Evolutionary conservation across 164 flowering plant genomes (phyloP), one percentile per base, ranked within the genome.

Genomic region (Nymphaea thermarum): DNA sequence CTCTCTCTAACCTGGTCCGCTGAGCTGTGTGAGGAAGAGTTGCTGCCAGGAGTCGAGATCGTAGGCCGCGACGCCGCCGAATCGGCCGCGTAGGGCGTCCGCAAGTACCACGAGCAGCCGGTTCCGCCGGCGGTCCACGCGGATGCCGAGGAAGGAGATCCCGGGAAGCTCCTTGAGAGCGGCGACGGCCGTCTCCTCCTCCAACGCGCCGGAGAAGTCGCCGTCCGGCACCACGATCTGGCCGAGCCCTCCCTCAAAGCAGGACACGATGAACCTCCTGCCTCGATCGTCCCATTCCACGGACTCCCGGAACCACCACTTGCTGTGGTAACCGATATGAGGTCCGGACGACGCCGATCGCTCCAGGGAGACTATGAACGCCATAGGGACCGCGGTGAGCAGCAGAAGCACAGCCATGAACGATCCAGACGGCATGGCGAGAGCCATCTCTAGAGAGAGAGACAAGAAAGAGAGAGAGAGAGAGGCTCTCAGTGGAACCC

Each of bases 231-330:
- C 84, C 44, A 61, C 36, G 15, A 93, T 67, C 78, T 78, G 80
- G 10, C 82, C 92, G 47, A 93, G 43, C 42, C 97, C 94, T 62
- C 89, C 92, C 25, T 81, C 90, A 43, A 91, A 25, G 76, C 72
- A 80, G 14, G 92, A 81, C 68, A 87, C 89, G 67, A 93, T 65
- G 84, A 93, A 93, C 3, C 97, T 85, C 16, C 77, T 74, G 80
- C 77, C 66, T 69, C 16, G 70, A n/a, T 73, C 77, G 81, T 93
- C 98, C 96, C 97, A 90, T 77, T 83, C 86, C 76, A 77, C 72
- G 79, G 83, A 81, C 77, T 93, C 98, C 15, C 96, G 74, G 63
- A 89, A 44, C 88, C 81, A 89, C 16, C 96, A 89, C 66, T 67
- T 36, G 84, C 89, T 86, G 76, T 73, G 85, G 81, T 88, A 61